A percentile compares a stretch with the other conserved stretches of the same genome.
These are phyloP conservation scores for Macaranga tanarius DNA, from an alignment of 441 rosid species.

Conservation along the genomic window DNA sequence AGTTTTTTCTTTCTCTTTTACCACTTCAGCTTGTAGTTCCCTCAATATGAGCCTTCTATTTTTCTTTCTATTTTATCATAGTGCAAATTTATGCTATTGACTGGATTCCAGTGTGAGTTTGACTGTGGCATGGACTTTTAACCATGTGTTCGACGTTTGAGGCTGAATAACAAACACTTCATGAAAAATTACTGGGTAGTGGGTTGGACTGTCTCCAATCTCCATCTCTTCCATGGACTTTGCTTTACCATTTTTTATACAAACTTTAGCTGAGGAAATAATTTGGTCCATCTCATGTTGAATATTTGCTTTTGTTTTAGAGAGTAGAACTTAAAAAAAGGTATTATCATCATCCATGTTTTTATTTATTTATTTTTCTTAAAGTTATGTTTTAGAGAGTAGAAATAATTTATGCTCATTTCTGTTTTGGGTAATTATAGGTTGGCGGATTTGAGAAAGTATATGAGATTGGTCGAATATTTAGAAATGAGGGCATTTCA, in stretches of 20 bases:
- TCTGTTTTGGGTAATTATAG: conserved; percentile 39
- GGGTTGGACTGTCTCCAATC: too few relatives aligned
- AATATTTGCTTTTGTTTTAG: neutral
- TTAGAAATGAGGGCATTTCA: conserved; percentile 95
- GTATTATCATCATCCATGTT: neutral
- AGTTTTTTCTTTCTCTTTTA: neutral
- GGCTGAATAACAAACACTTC: neutral
- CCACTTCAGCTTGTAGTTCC: neutral
- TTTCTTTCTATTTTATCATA: neutral
- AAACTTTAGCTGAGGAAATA: neutral
- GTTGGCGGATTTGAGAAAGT: conserved; percentile 98
- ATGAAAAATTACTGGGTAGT: too few relatives aligned
- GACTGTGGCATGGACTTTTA: neutral
- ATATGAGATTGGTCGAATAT: conserved; percentile 93
- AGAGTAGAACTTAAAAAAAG: neutral
- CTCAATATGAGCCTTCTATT: neutral
- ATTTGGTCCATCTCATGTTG: neutral
- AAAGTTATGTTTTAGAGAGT: neutral
- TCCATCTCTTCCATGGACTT: too few relatives aligned
- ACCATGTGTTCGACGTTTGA: neutral
- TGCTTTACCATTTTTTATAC: neutral
- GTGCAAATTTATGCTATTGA: neutral
- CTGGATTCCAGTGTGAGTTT: neutral
- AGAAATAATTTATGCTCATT: conserved; percentile 8
- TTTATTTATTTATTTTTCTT: too few relatives aligned